Conservation (phyloP, 345 rosid genomes). For the Boechera stricta region DNA sequence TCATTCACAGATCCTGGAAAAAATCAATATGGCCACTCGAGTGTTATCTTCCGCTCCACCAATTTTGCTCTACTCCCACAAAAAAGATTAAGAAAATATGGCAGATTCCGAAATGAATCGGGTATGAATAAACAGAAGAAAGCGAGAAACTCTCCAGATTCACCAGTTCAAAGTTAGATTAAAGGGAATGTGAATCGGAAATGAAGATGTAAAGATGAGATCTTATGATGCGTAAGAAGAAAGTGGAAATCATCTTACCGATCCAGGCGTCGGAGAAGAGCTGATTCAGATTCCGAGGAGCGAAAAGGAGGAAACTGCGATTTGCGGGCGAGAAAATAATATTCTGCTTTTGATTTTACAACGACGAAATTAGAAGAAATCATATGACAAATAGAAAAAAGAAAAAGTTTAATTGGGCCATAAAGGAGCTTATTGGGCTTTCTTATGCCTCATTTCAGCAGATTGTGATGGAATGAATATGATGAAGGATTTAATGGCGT, state of each 20-base stretch:
- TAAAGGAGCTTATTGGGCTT: conserved; percentile 23
- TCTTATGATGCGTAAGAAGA: conserved; percentile 20
- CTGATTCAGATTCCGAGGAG: conserved; percentile 42
- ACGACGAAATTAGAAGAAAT: background rate
- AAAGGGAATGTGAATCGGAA: conserved; percentile 22
- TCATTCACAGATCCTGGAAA: conserved; percentile 38
- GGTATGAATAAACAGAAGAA: conserved; percentile 1
- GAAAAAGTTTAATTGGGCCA: background rate
- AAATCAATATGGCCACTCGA: conserved; percentile 28
- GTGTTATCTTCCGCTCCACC: conserved; percentile 1
- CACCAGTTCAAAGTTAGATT: conserved; percentile 2
- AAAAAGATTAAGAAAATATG: background rate
- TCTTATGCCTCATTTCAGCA: background rate
- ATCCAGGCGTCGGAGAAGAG: conserved; percentile 32
- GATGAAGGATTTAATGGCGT: no score
- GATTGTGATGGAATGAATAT: no score
- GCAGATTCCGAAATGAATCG: conserved; percentile 1
- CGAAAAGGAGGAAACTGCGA: background rate
- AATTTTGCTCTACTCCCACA: background rate
- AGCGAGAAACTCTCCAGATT: conserved; percentile 18
- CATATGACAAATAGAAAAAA: background rate
- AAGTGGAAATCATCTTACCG: conserved; percentile 34
- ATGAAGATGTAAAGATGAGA: conserved; percentile 8
- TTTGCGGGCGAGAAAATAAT: conserved; percentile 33
- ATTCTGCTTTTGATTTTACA: conserved; percentile 28